Base-by-base conservation (phyloP, 345 rosid genomes). In the Atalantia buxifolia region DNA sequence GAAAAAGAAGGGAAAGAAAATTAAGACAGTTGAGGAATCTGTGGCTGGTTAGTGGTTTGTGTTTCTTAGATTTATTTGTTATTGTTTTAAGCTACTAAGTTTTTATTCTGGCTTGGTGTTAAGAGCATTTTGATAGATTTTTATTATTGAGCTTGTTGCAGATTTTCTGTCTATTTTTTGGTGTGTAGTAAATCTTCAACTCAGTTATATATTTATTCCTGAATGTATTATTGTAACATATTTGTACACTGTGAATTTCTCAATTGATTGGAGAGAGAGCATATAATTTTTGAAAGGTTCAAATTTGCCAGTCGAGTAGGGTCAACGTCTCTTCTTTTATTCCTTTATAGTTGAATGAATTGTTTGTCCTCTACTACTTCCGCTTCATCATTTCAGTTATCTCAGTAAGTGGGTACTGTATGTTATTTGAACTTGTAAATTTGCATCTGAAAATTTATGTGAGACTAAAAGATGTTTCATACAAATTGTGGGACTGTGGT, bases 1-100 rank as follows among this genome's bases (percentile, higher is more conserved):
- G 86, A 87, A 85, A 69, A 87, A 80, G 40, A 82, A 87, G 79
- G 79, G 74, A 24, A 83, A 84, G 66, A 87, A 73, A 71, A 68
- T 80, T 1, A 77, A 76, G 63, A 80, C 64, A 68, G 80, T 66
- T 10, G 85, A 86, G 57, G 88, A 87, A 28, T 28, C 81, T 59
- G 70, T 67, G 31, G 68, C 83, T 66, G 97, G 99, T 93, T 78
- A 78, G 93, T 84, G 59, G 60, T 77, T 60, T 77, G 33, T 73
- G 57, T 35, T 7, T 33, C 18, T 65, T 24, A n/a, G 16, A 50
- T 55, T 65, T 75, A 3, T 38, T 66, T 48, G 5, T 63, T 45
- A 45, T 24, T 45, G 5, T 33, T 10, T 74, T 74, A 45, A 62
- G 14, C 21, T 60, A 27, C 9, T 27, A 61, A 10, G 30, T 63